phyloP scores from a whole-genome alignment of 2,329 filamentous ascomycete genomes.

The Zasmidium citrigriseum region DNA sequence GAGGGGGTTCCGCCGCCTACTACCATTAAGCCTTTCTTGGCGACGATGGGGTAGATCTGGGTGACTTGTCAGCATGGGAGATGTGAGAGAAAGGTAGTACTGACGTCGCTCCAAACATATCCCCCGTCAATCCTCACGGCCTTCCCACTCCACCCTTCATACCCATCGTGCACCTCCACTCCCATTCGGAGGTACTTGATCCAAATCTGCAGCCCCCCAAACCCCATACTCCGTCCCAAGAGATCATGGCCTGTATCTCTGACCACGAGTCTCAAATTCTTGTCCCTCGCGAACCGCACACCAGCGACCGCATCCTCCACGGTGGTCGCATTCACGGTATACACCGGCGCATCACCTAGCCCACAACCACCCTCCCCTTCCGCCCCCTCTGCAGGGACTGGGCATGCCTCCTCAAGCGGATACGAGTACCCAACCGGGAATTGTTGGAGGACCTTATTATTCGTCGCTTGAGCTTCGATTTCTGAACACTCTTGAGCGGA shows the following conservation, averaged over 20 bases:
- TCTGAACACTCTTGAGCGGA: slow-evolving; percentile 28
- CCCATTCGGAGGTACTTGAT: slow-evolving; percentile 30
- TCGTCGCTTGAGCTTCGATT: slow-evolving; percentile 28
- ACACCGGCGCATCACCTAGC: slow-evolving; percentile 24
- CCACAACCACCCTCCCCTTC: slow-evolving; percentile 28
- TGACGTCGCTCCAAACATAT: slow-evolving; percentile 36
- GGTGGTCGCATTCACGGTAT: slow-evolving; percentile 9
- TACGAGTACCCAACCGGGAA: slow-evolving; percentile 33
- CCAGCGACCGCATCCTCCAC: too few relatives aligned
- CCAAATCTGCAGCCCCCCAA: slow-evolving; percentile 11
- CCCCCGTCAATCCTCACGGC: slow-evolving; percentile 34
- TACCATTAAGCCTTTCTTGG: slow-evolving; percentile 30
- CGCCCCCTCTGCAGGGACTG: slow-evolving; percentile 29
- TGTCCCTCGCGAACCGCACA: not conserved
- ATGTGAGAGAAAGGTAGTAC: too few relatives aligned
- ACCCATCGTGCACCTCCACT: slow-evolving; percentile 30
- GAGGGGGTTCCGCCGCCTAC: slow-evolving; percentile 22
- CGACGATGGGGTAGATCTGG: slow-evolving; percentile 33
- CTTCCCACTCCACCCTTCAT: slow-evolving; percentile 33
- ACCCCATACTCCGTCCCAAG: slow-evolving; percentile 8
- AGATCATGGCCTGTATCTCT: slow-evolving; percentile 58
- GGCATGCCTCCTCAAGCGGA: slow-evolving; percentile 20
- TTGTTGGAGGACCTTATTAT: slow-evolving; percentile 30
- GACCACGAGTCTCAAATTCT: slow-evolving; percentile 39
- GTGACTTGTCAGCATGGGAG: too few relatives aligned